Conservation (phyloP, 73 alveolate genomes). For the Breviolum minutum region DNA sequence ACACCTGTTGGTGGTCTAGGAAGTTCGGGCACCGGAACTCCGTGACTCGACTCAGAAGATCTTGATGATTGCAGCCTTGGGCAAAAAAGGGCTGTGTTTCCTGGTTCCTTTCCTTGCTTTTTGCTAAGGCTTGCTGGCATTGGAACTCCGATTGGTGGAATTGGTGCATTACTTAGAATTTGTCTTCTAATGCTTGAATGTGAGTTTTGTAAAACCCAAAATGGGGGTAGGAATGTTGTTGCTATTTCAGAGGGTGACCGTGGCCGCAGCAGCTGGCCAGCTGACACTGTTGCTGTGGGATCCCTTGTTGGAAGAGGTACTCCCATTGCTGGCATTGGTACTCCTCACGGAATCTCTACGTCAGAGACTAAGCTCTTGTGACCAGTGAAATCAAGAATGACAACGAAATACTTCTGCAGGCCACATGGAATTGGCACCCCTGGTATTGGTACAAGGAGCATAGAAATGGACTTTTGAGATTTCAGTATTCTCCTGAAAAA, state of each 20-base stretch:
- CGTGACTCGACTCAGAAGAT: background rate
- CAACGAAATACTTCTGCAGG: background rate
- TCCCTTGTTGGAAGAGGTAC: conserved; percentile 32
- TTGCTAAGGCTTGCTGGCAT: conserved; percentile 71
- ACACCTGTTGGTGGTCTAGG: conserved; percentile 91
- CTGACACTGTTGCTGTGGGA: background rate
- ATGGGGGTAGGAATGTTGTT: background rate
- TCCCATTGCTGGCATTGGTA: conserved; percentile 93
- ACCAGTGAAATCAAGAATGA: background rate
- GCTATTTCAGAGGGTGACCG: background rate
- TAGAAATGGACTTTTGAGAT: no score
- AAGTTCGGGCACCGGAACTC: conserved; percentile 94
- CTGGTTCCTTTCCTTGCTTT: background rate
- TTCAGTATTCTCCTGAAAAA: no score
- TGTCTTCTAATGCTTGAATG: background rate
- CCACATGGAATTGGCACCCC: conserved; percentile 94
- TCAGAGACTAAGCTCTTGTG: background rate
- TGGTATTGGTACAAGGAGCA: conserved; percentile 86
- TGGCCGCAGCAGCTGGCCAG: background rate
- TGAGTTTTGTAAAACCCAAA: background rate
- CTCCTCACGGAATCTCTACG: conserved; percentile 91
- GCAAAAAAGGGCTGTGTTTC: no score
- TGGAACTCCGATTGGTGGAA: conserved; percentile 88
- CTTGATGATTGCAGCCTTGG: background rate
- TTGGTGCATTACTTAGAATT: conserved; percentile 36